Base-by-base conservation (phyloP, 345 rosid genomes). In the Camelina sativa region DNA sequence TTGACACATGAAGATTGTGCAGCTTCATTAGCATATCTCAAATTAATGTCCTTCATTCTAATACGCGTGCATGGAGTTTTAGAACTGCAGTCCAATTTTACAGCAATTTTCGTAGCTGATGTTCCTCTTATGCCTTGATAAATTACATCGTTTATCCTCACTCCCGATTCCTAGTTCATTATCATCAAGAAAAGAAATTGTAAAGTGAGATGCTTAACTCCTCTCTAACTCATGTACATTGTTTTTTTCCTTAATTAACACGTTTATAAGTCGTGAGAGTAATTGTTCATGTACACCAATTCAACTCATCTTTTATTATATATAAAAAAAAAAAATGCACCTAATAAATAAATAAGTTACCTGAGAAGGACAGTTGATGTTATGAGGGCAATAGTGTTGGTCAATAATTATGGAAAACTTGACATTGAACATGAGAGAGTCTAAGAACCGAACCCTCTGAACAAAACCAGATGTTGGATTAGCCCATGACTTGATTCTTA, bases 21-120 rank as follows among this genome's bases (percentile, higher is more conserved):
- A 32, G 1, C 64, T 66, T 79, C 57, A 16, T 64, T 60, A 1
- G 53, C 30, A 62, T 81, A 10, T 4, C 64, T 79, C 72, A 85
- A 72, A 56, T 66, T 51, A 1, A 85, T 71, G 15, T 83, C 73
- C 3, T 59, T 61, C 60, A 81, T 55, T 22, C 47, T 77, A 51
- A 87, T 72, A 1, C 76, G 52, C 0, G 50, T 71, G 80, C 86
- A 78, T 6, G 87, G 82, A 52, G 46, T 40, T 19, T 53, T 54
- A 4, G 73, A 25, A 22, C 86, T 85, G 19, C 89, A 84, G 19
- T 84, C 79, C 11, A 82, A 72, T 11, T 75, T 84, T 40, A 85
- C 58, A 22, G 82, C 61, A 0, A 79, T n/a, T 4, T 80, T 32
- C 1, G 88, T 79, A 0, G 86, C 76, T 0, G 88, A 82, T 12